Conservation (phyloP, 208 protist genomes). For the Wallacemonas sp. region DNA sequence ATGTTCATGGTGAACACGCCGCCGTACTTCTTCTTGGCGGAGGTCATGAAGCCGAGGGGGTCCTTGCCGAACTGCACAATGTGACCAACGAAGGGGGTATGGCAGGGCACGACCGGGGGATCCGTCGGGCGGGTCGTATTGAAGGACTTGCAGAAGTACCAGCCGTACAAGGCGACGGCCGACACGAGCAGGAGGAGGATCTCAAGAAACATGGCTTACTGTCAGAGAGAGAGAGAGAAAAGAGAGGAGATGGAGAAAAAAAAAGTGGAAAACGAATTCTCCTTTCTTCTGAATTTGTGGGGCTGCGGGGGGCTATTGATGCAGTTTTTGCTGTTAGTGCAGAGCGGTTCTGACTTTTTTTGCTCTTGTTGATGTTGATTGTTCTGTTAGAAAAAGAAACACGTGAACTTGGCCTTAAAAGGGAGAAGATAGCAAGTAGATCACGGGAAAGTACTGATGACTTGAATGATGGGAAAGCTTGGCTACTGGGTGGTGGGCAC, state of each 20-base stretch:
- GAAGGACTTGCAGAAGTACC: slow-evolving; percentile 83
- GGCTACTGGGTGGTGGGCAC: background rate
- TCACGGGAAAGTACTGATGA: slow-evolving; percentile 19
- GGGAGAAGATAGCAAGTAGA: too few species aligned
- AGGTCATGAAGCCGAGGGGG: slow-evolving; percentile 63
- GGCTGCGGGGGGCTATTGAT: background rate
- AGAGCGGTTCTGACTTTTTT: too few species aligned
- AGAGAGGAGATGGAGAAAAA: background rate
- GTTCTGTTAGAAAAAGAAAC: too few species aligned
- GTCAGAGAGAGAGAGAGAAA: slow-evolving; percentile 10
- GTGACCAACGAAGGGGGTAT: slow-evolving; percentile 70
- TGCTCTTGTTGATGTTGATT: too few species aligned
- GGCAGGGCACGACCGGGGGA: slow-evolving; percentile 62
- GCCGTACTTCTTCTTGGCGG: slow-evolving; percentile 60
- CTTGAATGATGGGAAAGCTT: slow-evolving; percentile 18
- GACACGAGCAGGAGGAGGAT: slow-evolving; percentile 47
- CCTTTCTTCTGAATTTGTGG: slow-evolving; percentile 10
- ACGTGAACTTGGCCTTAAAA: too few species aligned
- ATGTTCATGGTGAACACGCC: slow-evolving; percentile 87
- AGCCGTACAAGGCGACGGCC: slow-evolving; percentile 56
- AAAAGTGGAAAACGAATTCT: background rate
- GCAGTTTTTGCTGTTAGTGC: too few species aligned
- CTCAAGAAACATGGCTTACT: slow-evolving; percentile 50
- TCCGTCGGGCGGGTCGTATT: slow-evolving; percentile 76
- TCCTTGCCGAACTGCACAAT: slow-evolving; percentile 73